A percentile compares a stretch with the other conserved stretches of the same genome.
phyloP scores from a whole-genome alignment of 2,329 filamentous ascomycete genomes.

The Alternaria burnsii region DNA sequence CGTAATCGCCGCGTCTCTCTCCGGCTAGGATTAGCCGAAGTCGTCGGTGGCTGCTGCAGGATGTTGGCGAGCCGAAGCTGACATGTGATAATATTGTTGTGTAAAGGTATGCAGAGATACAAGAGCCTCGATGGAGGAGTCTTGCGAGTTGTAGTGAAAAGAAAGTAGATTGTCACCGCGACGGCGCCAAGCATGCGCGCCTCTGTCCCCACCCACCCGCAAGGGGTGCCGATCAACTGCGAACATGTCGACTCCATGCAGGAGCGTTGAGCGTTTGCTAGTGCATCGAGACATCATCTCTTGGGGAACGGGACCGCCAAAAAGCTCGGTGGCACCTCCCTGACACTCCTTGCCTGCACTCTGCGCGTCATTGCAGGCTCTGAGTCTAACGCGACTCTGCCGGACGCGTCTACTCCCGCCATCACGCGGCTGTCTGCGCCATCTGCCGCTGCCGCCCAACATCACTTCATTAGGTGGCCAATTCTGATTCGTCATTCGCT shows the following conservation, averaged over 20 bases:
- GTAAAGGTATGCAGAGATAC: background rate
- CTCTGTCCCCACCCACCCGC: background rate
- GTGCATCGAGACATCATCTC: background rate
- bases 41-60: slow-evolving; percentile 4
- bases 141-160: background rate
- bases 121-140: background rate
- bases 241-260: background rate
- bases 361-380: background rate
- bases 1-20: slow-evolving; percentile 6
- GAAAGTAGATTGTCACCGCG: background rate
- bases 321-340: background rate
- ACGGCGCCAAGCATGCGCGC: slow-evolving; percentile 7
- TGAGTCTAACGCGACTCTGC: background rate
- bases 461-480: background rate
- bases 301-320: background rate
- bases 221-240: slow-evolving; percentile 6
- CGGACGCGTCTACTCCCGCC: background rate
- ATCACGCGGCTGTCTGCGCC: background rate
- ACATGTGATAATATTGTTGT: background rate
- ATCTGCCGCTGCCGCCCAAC: background rate
- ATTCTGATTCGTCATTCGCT: background rate
- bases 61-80: slow-evolving; percentile 3
- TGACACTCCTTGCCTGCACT: background rate
- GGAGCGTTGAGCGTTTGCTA: background rate
- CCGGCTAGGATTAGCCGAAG: slow-evolving; percentile 14